These are phyloP conservation scores for Ascochyta viciae-villosae DNA, from an alignment of 2,329 filamentous ascomycete species.

Conservation along the genomic window DNA sequence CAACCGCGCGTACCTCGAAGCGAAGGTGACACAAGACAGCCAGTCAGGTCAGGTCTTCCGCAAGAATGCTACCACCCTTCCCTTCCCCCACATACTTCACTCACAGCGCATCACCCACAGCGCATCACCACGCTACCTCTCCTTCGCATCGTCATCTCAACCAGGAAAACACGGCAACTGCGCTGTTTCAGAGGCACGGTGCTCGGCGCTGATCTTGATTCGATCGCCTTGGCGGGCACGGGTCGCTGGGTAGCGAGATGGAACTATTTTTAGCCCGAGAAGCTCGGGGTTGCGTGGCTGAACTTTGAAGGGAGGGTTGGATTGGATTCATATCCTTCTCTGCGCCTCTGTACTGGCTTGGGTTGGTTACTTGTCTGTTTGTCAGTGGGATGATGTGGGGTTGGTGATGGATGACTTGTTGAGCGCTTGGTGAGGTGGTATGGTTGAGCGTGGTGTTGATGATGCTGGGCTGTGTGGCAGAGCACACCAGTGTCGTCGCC, in stretches of 20 bases:
- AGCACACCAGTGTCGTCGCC: conserved; percentile 1
- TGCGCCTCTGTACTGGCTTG: conserved; percentile 4
- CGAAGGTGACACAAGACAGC: neutral
- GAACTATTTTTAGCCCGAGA: neutral
- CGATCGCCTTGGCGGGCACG: conserved; percentile 14
- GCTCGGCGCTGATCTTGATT: conserved; percentile 11
- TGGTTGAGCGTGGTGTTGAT: neutral
- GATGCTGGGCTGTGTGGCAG: conserved; percentile 3
- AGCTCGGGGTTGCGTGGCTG: too few relatives aligned
- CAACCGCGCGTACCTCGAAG: neutral
- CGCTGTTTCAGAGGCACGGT: neutral
- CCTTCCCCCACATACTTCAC: neutral
- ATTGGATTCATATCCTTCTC: too few relatives aligned
- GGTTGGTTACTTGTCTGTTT: neutral
- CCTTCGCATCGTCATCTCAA: neutral
- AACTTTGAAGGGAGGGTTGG: too few relatives aligned
- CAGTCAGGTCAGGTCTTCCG: neutral
- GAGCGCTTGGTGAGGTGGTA: neutral
- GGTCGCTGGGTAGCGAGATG: neutral
- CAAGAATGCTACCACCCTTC: too few relatives aligned
- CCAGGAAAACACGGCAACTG: too few relatives aligned
- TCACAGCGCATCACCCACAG: too few relatives aligned
- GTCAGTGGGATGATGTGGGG: neutral
- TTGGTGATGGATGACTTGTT: neutral
- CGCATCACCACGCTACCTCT: too few relatives aligned